phyloP scores from a whole-genome alignment of 331 rosid species.

The Dryas integrifolia region DNA sequence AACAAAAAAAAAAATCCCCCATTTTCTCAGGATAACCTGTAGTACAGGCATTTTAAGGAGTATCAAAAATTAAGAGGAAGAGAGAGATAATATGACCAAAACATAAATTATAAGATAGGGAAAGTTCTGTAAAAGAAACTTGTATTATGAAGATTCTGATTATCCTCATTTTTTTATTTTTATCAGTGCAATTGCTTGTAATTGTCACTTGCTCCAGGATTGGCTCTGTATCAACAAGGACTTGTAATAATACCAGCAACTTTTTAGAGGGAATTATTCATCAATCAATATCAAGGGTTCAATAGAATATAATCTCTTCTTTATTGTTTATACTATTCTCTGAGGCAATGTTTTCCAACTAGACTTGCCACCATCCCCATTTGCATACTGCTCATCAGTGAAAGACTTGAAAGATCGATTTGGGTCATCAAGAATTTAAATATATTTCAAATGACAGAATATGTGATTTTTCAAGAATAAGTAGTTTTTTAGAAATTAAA shows the following conservation, averaged over 20 bases:
- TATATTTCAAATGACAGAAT: not conserved
- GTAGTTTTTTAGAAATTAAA: too few relatives aligned
- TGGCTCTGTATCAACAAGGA: not conserved
- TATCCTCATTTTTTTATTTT: not conserved
- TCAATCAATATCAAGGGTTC: constrained; percentile 21
- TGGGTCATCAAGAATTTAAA: not conserved
- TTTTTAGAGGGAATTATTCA: not conserved
- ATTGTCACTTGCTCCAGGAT: not conserved
- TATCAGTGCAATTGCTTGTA: not conserved
- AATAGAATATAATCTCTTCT: not conserved
- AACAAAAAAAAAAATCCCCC: too few relatives aligned
- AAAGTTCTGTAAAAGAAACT: not conserved
- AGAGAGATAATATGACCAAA: not conserved
- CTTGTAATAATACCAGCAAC: not conserved
- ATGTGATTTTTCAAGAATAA: not conserved
- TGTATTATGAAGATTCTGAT: too few relatives aligned
- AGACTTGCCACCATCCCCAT: constrained; percentile 8
- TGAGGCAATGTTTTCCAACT: not conserved
- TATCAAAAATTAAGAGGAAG: not conserved
- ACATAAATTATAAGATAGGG: not conserved
- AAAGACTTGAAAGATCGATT: not conserved
- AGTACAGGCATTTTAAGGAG: not conserved
- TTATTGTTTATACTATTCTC: not conserved
- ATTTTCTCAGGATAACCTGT: too few relatives aligned
- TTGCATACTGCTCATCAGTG: not conserved